phyloP scores from a whole-genome alignment of 2,329 filamentous ascomycete species.

The Aspergillus luchuensis region DNA sequence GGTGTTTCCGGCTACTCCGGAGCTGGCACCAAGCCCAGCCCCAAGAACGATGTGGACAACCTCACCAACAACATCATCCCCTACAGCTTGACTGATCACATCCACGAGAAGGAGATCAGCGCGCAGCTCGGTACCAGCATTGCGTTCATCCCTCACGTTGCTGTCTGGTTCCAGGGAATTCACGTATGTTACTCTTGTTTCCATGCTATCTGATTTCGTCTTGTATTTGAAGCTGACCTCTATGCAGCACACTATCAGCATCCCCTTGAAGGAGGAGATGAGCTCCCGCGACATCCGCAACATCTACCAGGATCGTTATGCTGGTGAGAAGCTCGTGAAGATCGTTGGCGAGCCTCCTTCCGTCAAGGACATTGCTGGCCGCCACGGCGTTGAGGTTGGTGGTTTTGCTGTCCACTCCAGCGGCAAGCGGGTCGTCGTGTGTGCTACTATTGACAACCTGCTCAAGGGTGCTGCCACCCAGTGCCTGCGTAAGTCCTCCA shows the following conservation, averaged over 20 bases:
- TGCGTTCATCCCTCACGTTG: constrained; percentile 90
- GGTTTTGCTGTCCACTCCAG: constrained; percentile 90
- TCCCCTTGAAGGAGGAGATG: constrained; percentile 84
- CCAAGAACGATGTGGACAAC: constrained; percentile 86
- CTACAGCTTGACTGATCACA: constrained; percentile 89
- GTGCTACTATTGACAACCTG: constrained; percentile 90
- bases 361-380: constrained; percentile 80
- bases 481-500: constrained; percentile 72
- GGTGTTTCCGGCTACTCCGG: constrained; percentile 94
- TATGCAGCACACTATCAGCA: constrained; percentile 76
- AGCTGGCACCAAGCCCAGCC: constrained; percentile 88
- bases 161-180: constrained; percentile 97
- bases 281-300: constrained; percentile 88
- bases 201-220: background rate
- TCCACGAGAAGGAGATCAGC: constrained; percentile 91
- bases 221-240: constrained; percentile 21
- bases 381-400: constrained; percentile 90
- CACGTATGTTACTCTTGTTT: constrained; percentile 51
- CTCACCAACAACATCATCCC: constrained; percentile 87
- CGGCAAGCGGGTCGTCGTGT: constrained; percentile 91
- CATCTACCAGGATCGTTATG: constrained; percentile 93
- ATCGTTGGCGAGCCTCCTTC: constrained; percentile 82
- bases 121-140: constrained; percentile 72
- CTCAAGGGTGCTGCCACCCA: constrained; percentile 92
- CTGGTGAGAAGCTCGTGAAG: constrained; percentile 93